Base-by-base conservation (phyloP, 108 stramenopile species). In the Cyclostephanos tholiformis region DNA sequence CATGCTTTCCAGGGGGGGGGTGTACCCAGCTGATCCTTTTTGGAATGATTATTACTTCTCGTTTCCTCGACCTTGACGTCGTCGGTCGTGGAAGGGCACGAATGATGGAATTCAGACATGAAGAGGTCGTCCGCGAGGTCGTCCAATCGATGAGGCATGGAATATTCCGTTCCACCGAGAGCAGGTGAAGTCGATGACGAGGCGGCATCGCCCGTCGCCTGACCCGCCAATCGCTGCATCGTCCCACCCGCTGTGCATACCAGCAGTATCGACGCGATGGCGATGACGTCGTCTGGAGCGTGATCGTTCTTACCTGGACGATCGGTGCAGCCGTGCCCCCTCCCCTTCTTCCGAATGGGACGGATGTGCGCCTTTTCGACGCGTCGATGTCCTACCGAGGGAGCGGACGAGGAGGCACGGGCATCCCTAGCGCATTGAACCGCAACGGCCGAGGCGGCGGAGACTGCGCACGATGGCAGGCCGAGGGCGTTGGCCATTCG, bases 1-100 rank as follows among this genome's bases (percentile, higher is more conserved):
- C 77, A 79, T 14, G 64, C 71, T 10, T 32, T 51, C 77, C 77
- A 79, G n/a, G 69, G 69, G 26, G 64, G n/a, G n/a, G n/a, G n/a
- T n/a, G n/a, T n/a, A n/a, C n/a, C n/a, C n/a, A n/a, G 44, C 12
- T 59, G 30, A 53, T 46, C 51, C n/a, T 67, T 48, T n/a, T n/a
- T n/a, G n/a, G n/a, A n/a, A n/a, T n/a, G n/a, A 35, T 22, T 62
- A 2, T 1, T 50, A 23, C 41, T 59, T 8, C 20, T 55, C 20
- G 17, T 26, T 25, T 43, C 25, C 36, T 32, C 16, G 19, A 16
- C 66, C n/a, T 55, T 52, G 5, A 29, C 26, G 67, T 55, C 19
- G 17, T 26, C 16, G 27, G 29, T 39, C 22, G 17, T 53, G n/a
- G 52, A 29, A 32, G 43, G 27, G 56, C 62, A 6, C 19, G 32